Conservation (phyloP, 164 flowering plant genomes). For the Piper betle region DNA sequence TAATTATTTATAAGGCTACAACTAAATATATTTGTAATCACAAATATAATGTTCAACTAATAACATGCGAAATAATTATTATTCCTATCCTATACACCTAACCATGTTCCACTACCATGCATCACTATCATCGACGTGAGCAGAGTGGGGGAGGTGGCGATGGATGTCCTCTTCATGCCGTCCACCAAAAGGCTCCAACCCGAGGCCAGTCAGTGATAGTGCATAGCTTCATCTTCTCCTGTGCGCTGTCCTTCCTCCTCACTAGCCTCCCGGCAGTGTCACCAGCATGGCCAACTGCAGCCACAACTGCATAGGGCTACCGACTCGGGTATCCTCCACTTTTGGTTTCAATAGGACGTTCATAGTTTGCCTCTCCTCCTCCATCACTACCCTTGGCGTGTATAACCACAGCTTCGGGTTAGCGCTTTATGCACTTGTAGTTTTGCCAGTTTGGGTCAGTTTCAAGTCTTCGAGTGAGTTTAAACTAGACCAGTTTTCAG, state of each 20-base stretch:
- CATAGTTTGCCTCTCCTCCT: constrained; percentile 19
- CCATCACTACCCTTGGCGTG: constrained; percentile 13
- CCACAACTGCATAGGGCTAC: constrained; percentile 8
- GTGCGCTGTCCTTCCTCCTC: constrained; percentile 12
- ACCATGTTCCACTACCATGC: background rate
- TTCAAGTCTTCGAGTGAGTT: no score
- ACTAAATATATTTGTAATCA: no score
- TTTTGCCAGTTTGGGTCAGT: no score
- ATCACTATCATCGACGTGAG: constrained; percentile 10
- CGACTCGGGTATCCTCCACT: constrained; percentile 12
- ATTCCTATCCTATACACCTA: no score
- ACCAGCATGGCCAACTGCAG: constrained; percentile 23
- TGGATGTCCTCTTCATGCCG: constrained; percentile 14
- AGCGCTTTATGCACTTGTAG: no score
- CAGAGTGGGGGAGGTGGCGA: constrained; percentile 7
- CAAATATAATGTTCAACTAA: no score
- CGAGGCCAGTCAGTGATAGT: constrained; percentile 8
- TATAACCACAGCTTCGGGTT: no score
- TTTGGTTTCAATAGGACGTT: constrained; percentile 21
- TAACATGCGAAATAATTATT: no score
- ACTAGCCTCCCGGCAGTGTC: constrained; percentile 18
- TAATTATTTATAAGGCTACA: no score
- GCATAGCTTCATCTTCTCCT: constrained; percentile 15
- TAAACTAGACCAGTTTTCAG: no score
- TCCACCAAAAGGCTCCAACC: constrained; percentile 20